Evolutionary conservation across 306 rosid species (phyloP), one percentile per base, ranked within the genome.

Genomic region (Quercus alba): DNA sequence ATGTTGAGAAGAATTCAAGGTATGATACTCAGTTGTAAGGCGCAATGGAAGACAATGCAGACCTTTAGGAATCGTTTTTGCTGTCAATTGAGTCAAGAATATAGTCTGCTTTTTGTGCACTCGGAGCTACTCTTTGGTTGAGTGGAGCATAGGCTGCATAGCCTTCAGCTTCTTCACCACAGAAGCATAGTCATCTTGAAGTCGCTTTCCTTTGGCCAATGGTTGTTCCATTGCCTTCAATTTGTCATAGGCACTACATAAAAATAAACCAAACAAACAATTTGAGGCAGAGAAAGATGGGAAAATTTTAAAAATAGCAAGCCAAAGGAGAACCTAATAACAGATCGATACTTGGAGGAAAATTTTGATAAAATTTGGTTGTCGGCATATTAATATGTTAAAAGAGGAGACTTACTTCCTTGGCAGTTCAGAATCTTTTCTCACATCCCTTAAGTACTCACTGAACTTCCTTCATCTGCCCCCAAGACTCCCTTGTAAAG

Each of bases 31-130:
- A 1, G 96, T 93, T 73, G 99, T 93, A 64, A 95, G 97, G 84
- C 98, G 97, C 89, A 95, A 78, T 8, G 97, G 98, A 73, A 95
- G 96, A 83, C 99, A 95, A 83, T 90, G 99, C 81, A 95, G 99
- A 78, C 99, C 98, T 82, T 90, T 95, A 26, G 99, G 98, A 75
- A 90, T 80, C 13, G 0, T 33, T 33, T 33, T 33, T 33, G 7
- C 38, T 33, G 7, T 33, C 2, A 33, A 33, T 33, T 33, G 99
- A 11, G 98, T 93, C 81, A 95, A 87, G 91, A 95, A 95, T 85
- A 84, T 7, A 68, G 94, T 85, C 94, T 91, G 99, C 84, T 95
- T 95, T 85, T 87, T 95, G 92, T 91, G 96, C 63, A 86, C 92
- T 51, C 90, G 90, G 35, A 93, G 90, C 87, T 91, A 98, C 87